Evolutionary conservation across 495 filamentous ascomycete genomes (phyloP), one percentile per base, ranked within the genome.

Genomic region (Aspergillus sclerotioniger): DNA sequence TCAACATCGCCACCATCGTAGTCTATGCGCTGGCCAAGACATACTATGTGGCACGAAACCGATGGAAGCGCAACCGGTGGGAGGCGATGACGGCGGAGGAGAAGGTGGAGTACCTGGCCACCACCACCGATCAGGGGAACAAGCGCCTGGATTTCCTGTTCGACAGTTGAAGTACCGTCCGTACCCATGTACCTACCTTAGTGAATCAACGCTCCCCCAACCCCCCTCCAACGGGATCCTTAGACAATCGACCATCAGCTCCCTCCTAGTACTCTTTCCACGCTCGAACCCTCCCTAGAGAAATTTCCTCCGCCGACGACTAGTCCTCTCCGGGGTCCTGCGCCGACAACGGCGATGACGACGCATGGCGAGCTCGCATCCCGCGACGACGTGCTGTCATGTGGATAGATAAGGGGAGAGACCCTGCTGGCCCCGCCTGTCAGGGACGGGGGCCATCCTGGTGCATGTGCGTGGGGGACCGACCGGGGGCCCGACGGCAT

Each of bases 1-100:
- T 84, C 52, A 74, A 67, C 31, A 65, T 68, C n/a, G 67, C 75
- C 35, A 81, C 76, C 52, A 67, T 77, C 29, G 58, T 67, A 0
- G 21, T 70, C 0, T 79, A 74, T 52, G 50, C 64, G 17, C 46
- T 71, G 10, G 62, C 72, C 13, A 79, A 76, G 63, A 54, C 44
- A 6, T 80, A 78, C 52, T 79, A 77, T 58, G 60, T 69, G 12
- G 60, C 46, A 45, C 59, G 71, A 25, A 80, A 80, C 32, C 44
- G 63, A 44, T 63, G 57, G 58, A 63, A 69, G 20, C 56, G 48
- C 7, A 21, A 16, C 15, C 28, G 52, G 29, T 68, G 65, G 67
- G 53, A 64, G 4, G 57, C 52, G 37, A 56, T 68, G 52, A 64
- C 39, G 20, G 53, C 47, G 3, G 41, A 68, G 47, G 63, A 65